Base-by-base conservation (phyloP, 2,329 filamentous ascomycete species). In the Blumeriella jaapii region DNA sequence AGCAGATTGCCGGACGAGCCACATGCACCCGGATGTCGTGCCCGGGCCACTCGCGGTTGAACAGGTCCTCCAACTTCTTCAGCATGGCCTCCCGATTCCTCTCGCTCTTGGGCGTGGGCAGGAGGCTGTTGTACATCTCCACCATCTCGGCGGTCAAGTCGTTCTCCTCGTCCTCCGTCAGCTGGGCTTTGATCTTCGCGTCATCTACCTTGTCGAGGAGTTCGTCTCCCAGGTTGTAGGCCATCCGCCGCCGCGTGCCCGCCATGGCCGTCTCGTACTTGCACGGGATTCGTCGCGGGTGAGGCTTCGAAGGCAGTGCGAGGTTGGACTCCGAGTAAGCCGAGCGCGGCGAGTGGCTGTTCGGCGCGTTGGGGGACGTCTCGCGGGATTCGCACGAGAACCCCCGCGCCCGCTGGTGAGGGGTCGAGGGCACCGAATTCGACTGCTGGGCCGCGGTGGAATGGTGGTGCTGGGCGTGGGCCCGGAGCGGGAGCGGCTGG, bases 1-100 rank as follows among this genome's bases (percentile, higher is more conserved):
- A 98, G 65, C 57, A 91, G 64, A 59, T 98, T 98, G 30, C 91
- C 91, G 4, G 91, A 96, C 4, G 91, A 96, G n/a, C 91, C 91
- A 96, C 75, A 57, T 91, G 80, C 22, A 95, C 91, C 47, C 74
- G 78, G 53, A 95, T 95, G 42, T 93, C 72, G 52, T 85, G 80
- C 1, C 82, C 85, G 1, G 91, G 91, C 84, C 89, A 98, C 55
- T 93, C 77, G 6, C 82, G 72, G 52, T 93, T 91, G 56, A 98
- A 76, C 25, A 96, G 74, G 47, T 71, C 78, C 59, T 94, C 82
- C 52, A 98, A 63, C 62, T 96, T 98, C 47, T 69, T 65, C n/a
- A 95, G 76, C 49, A 98, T 73, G 51, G 72, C 75, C 45, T 70
- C 67, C 41, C 89, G 71, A 46, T 84, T 78, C 41, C 73, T 66